These are phyloP conservation scores for Aspergillus pseudotamarii DNA, from an alignment of 2,329 filamentous ascomycete species.

Conservation along the genomic window DNA sequence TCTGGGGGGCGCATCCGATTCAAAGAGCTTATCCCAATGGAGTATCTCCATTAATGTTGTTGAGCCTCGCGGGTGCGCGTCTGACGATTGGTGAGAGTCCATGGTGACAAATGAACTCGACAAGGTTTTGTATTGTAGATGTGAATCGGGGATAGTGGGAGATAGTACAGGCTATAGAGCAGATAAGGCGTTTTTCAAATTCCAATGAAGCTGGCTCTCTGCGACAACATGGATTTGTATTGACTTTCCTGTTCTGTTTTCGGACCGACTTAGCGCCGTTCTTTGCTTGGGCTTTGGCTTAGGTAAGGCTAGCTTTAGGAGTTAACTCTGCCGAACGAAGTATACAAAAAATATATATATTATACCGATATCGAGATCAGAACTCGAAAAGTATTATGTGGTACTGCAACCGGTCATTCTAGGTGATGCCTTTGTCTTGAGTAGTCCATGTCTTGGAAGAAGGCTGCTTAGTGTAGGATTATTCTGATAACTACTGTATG, in stretches of 20 bases:
- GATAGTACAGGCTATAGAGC: neutral
- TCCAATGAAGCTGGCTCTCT: neutral
- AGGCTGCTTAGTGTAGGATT: too few species aligned
- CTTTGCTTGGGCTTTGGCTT: neutral
- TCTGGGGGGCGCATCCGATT: constrained; percentile 43
- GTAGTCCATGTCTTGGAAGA: too few species aligned
- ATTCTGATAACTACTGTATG: too few species aligned
- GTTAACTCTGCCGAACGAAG: too few species aligned
- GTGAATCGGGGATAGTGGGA: neutral
- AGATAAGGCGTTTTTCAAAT: neutral
- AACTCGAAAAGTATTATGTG: too few species aligned
- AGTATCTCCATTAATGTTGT: constrained; percentile 30
- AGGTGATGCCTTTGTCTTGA: too few species aligned
- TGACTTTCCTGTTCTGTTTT: neutral
- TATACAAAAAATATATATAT: too few species aligned
- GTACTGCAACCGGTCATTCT: too few species aligned
- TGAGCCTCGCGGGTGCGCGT: constrained; percentile 11
- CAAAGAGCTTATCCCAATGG: constrained; percentile 42
- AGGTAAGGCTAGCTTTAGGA: neutral
- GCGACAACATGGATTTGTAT: neutral
- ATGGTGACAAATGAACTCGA: constrained; percentile 7
- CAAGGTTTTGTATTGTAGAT: neutral
- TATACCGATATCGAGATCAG: too few species aligned
- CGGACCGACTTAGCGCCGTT: constrained; percentile 8
- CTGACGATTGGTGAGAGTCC: constrained; percentile 16